Evolutionary conservation across 352 stramenopile genomes (phyloP).

Genomic region (Phytopythium aichiense): DNA sequence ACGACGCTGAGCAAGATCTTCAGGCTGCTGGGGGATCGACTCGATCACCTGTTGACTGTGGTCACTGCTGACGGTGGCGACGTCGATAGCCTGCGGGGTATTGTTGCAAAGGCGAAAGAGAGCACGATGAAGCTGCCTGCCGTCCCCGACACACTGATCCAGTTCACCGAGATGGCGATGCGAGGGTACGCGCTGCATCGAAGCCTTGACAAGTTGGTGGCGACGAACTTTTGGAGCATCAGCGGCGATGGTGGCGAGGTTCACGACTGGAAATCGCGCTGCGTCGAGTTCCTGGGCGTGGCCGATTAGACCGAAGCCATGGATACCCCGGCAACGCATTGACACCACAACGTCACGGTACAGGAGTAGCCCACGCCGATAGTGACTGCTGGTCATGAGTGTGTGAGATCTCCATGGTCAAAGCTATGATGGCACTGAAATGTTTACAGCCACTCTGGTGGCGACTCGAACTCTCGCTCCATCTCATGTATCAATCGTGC

Average conservation of each 20-base stretch:
- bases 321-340: too few relatives aligned
- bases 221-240: not conserved
- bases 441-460: too few relatives aligned
- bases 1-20: constrained; percentile 1
- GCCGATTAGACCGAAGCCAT: not conserved
- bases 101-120: not conserved
- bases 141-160: not conserved
- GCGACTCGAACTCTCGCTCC: too few relatives aligned
- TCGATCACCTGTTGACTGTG: not conserved
- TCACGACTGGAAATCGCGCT: not conserved
- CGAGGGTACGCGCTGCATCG: too few relatives aligned
- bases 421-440: too few relatives aligned
- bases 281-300: not conserved
- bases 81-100: not conserved
- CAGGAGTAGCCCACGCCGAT: too few relatives aligned
- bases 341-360: too few relatives aligned
- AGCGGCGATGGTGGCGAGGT: not conserved
- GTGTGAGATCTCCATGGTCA: too few relatives aligned
- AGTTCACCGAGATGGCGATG: constrained; percentile 4
- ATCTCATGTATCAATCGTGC: too few relatives aligned
- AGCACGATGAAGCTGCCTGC: not conserved
- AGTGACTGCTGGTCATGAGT: too few relatives aligned
- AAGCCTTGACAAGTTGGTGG: not conserved
- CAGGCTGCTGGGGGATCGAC: not conserved
- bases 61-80: not conserved